Evolutionary conservation across 2,329 filamentous ascomycete genomes (phyloP).

Genomic region (Sporothrix brasiliensis): DNA sequence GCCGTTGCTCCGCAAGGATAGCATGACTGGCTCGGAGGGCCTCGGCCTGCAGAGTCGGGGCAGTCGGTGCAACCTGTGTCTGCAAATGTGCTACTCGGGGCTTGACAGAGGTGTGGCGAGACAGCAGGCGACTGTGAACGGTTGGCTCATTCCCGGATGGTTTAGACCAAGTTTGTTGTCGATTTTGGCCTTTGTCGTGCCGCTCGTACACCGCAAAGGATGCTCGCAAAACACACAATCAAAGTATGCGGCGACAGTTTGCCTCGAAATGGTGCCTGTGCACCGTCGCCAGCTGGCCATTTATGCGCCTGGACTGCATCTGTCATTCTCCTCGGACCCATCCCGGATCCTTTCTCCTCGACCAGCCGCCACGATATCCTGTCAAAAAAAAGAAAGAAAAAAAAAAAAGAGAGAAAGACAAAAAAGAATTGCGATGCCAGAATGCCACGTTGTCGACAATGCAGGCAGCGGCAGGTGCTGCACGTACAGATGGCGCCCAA

Average conservation of each 20-base stretch:
- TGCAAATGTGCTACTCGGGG: conserved; percentile 30
- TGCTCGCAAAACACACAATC: background rate
- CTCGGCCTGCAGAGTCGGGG: background rate
- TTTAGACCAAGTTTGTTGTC: background rate
- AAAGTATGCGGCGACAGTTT: background rate
- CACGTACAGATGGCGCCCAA: background rate
- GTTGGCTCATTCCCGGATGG: background rate
- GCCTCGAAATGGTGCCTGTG: conserved; percentile 9
- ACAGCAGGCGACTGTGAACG: conserved; percentile 6
- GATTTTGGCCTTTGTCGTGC: background rate
- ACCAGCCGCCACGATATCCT: background rate
- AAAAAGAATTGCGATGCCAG: background rate
- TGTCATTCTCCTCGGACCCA: background rate
- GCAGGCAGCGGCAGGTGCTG: background rate
- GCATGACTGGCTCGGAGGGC: conserved; percentile 14
- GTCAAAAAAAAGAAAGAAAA: background rate
- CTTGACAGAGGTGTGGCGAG: conserved; percentile 21
- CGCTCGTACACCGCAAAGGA: background rate
- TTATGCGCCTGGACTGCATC: background rate
- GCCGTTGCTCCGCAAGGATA: background rate
- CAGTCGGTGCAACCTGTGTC: background rate
- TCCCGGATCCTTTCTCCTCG: background rate
- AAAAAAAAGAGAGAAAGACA: background rate
- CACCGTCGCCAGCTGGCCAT: conserved; percentile 3
- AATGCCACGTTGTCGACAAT: conserved; percentile 25